These are phyloP conservation scores for Chalciporus piperatus DNA, from an alignment of 768 basidiomycete species.

Conservation along the genomic window DNA sequence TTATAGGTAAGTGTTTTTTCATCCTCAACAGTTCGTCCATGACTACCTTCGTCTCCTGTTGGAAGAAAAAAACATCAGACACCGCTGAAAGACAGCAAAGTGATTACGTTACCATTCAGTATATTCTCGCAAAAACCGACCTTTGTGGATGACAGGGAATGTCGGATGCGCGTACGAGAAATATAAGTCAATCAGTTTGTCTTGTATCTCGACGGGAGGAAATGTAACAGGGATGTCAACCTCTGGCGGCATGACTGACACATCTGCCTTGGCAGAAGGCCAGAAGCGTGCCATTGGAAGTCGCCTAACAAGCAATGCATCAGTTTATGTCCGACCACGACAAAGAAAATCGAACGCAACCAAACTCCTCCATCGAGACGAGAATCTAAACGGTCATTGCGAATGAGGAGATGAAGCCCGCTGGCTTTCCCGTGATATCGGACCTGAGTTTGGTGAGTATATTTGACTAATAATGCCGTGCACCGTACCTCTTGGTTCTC, in stretches of 20 bases:
- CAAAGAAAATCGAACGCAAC: constrained; percentile 34
- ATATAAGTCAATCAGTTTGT: constrained; percentile 69
- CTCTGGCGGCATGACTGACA: constrained; percentile 39
- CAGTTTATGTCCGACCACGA: constrained; percentile 11
- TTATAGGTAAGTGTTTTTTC: constrained; percentile 20
- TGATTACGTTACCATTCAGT: constrained; percentile 42
- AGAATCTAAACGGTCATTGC: constrained; percentile 62
- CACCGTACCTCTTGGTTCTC: constrained; percentile 65
- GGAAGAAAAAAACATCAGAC: constrained; percentile 2
- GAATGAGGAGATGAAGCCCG: constrained; percentile 72
- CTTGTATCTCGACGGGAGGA: constrained; percentile 62
- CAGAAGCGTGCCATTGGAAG: constrained; percentile 75
- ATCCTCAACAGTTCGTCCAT: background rate
- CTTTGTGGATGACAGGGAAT: constrained; percentile 78
- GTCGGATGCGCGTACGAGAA: constrained; percentile 83
- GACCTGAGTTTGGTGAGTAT: constrained; percentile 46
- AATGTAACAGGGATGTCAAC: constrained; percentile 46
- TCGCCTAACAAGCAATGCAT: constrained; percentile 41
- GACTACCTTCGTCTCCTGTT: constrained; percentile 28
- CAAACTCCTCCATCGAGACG: constrained; percentile 69
- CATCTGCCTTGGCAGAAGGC: constrained; percentile 53
- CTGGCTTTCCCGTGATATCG: constrained; percentile 81
- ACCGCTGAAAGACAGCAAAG: background rate
- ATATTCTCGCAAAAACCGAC: constrained; percentile 65
- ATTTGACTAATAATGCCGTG: background rate